A percentile compares a stretch with the other conserved stretches of the same genome.
Conservation (phyloP, 1,284 basidiomycete genomes). For the Cryptococcus hybrid region DNA sequence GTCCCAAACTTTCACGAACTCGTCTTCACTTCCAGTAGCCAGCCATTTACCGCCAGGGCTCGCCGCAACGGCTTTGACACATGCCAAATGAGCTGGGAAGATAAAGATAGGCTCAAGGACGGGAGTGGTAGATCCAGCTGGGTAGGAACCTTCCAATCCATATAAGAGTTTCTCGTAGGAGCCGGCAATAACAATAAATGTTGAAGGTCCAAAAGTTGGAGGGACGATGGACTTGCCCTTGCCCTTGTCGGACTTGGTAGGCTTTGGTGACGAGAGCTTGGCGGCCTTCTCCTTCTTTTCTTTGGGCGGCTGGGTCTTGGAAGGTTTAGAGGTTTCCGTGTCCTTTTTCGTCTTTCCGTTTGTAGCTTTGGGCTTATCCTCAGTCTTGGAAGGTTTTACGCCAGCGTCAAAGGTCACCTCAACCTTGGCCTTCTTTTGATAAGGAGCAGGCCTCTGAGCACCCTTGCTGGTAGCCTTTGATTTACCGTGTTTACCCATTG, state of each 20-base stretch:
- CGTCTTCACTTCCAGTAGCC: conserved; percentile 90
- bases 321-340: background rate
- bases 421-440: conserved; percentile 34
- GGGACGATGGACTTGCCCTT: conserved; percentile 20
- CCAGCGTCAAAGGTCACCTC: conserved; percentile 39
- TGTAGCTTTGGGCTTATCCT: background rate
- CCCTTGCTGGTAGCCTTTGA: background rate
- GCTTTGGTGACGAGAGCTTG: background rate
- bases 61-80: conserved; percentile 82
- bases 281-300: background rate
- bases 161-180: conserved; percentile 96
- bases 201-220: conserved; percentile 22
- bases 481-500: conserved; percentile 1
- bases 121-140: conserved; percentile 8
- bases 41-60: conserved; percentile 94
- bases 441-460: conserved; percentile 19
- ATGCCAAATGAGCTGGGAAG: conserved; percentile 94
- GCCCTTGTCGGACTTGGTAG: conserved; percentile 12
- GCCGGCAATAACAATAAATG: conserved; percentile 84
- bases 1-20: conserved; percentile 98
- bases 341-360: background rate
- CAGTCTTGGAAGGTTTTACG: conserved; percentile 7
- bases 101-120: conserved; percentile 81
- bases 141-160: conserved; percentile 69
- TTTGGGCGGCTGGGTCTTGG: background rate